These are phyloP conservation scores for Globisporangium abappressorium DNA, from an alignment of 352 stramenopile species.

Conservation along the genomic window DNA sequence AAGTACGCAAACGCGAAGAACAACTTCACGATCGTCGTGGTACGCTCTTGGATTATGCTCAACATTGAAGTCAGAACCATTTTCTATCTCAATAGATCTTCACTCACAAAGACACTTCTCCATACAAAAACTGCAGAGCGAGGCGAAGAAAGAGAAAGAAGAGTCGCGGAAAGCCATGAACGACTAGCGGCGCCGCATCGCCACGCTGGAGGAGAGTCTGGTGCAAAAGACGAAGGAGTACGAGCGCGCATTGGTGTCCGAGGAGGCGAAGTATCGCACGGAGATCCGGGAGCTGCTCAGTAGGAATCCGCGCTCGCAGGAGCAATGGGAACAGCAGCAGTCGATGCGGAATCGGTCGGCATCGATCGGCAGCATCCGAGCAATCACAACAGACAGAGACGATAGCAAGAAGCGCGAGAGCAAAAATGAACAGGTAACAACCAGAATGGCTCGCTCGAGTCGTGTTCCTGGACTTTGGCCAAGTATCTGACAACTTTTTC, in stretches of 20 bases:
- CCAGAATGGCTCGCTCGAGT: not conserved
- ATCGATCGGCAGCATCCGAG: constrained; percentile 20
- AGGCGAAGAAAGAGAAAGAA: constrained; percentile 75
- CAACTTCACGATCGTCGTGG: constrained; percentile 69
- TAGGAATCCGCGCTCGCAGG: constrained; percentile 23
- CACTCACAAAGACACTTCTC: not conserved
- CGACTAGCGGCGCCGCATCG: constrained; percentile 52
- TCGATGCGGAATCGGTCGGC: constrained; percentile 16
- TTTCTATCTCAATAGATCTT: not conserved
- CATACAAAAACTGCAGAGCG: constrained; percentile 29
- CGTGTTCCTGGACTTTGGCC: no score
- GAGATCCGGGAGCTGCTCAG: constrained; percentile 63
- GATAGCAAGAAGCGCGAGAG: constrained; percentile 26
- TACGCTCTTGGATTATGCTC: constrained; percentile 10
- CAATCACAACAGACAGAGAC: not conserved
- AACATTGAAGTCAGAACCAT: not conserved
- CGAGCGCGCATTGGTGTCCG: constrained; percentile 47
- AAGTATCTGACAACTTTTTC: no score
- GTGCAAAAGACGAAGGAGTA: constrained; percentile 60
- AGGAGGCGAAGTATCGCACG: constrained; percentile 35
- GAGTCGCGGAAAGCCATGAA: constrained; percentile 46
- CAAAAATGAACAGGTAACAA: constrained; percentile 24
- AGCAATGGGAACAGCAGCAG: constrained; percentile 20
- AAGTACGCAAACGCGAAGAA: constrained; percentile 83
- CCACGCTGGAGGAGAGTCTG: constrained; percentile 43